Evolutionary conservation across 129 eudicot genomes (phyloP).

Genomic region (Tanacetum coccineum): DNA sequence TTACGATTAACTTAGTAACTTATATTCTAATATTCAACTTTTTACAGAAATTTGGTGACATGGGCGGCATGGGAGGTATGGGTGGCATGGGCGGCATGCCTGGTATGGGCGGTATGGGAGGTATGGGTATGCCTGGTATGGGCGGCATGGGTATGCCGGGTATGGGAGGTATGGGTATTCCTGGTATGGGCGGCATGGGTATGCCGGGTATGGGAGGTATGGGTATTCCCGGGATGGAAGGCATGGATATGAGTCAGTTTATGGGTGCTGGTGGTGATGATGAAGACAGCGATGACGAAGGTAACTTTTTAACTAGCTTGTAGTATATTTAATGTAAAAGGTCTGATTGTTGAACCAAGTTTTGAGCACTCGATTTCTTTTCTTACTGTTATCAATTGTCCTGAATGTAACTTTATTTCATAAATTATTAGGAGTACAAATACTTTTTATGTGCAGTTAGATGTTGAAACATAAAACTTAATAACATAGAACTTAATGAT

Average conservation of each 20-base stretch:
- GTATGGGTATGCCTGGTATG: slow-evolving; percentile 51
- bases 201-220: slow-evolving; percentile 40
- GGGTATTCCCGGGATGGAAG: slow-evolving; percentile 36
- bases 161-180: slow-evolving; percentile 39
- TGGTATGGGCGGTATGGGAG: slow-evolving; percentile 37
- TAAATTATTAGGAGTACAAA: too few species aligned
- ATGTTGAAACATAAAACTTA: too few species aligned
- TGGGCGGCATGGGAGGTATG: slow-evolving; percentile 46
- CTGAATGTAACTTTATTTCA: too few species aligned
- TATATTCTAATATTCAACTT: not conserved
- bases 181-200: slow-evolving; percentile 31
- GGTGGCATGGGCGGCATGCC: slow-evolving; percentile 36
- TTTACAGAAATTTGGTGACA: slow-evolving; percentile 54
- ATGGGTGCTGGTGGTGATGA: slow-evolving; percentile 39
- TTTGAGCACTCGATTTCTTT: not conserved
- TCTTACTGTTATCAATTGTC: too few species aligned
- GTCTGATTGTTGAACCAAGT: not conserved
- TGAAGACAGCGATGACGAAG: slow-evolving; percentile 77
- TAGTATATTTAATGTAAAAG: too few species aligned
- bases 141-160: slow-evolving; percentile 47
- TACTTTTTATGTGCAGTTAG: too few species aligned
- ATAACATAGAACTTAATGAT: not conserved
- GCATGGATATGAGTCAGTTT: slow-evolving; percentile 34
- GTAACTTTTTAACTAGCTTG: slow-evolving; percentile 15
- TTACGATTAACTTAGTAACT: not conserved